Conservation (phyloP, 495 filamentous ascomycete genomes). For the Usnea hakonensis region DNA sequence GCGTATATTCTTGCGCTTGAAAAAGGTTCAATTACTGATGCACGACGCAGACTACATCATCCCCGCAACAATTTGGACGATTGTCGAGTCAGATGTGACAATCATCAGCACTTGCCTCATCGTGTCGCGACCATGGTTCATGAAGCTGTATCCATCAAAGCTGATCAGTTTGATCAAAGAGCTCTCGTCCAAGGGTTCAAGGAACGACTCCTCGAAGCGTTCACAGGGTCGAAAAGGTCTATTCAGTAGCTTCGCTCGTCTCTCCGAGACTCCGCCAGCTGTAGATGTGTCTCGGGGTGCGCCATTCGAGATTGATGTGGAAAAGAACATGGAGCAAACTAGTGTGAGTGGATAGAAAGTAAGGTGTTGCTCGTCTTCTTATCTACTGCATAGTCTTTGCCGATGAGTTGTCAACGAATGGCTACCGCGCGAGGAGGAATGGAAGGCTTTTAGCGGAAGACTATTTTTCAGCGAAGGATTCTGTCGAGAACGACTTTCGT, state of each 20-base stretch:
- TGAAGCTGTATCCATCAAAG: constrained; percentile 20
- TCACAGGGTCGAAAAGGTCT: background rate
- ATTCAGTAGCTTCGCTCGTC: background rate
- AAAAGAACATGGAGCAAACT: background rate
- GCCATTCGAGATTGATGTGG: background rate
- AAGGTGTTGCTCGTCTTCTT: background rate
- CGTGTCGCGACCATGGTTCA: constrained; percentile 20
- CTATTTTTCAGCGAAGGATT: no score
- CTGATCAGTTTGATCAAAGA: constrained; percentile 3
- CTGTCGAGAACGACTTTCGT: no score
- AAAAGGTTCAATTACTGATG: background rate
- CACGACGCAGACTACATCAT: constrained; percentile 23
- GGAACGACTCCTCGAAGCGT: background rate
- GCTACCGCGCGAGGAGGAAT: background rate
- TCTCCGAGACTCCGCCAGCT: background rate
- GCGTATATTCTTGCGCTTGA: no score
- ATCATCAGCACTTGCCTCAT: constrained; percentile 39
- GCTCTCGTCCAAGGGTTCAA: background rate
- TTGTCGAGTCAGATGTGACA: constrained; percentile 37
- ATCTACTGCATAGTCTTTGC: background rate
- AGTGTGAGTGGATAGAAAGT: background rate
- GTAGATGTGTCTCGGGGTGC: background rate
- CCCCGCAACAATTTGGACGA: constrained; percentile 33
- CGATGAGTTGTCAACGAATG: background rate
- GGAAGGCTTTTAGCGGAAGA: background rate